Base-by-base conservation (phyloP, 352 stramenopile species). In the Saprolegnia diclina region DNA sequence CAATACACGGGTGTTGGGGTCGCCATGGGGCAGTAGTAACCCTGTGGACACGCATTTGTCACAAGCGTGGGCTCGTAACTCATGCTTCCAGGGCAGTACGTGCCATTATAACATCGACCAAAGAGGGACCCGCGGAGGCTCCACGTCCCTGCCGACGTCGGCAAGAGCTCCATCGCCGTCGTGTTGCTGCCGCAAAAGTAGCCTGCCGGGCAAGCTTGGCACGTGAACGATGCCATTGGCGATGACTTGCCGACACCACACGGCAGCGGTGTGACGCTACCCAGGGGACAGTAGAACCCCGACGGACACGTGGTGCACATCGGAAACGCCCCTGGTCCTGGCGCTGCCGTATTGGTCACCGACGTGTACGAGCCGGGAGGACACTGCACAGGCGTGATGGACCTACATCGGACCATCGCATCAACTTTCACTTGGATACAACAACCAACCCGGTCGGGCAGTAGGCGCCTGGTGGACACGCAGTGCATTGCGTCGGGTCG, bases 31-130 rank as follows among this genome's bases (percentile, higher is more conserved):
- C 90, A 96, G 40, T 87, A 95, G 63, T 90, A 90, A 0, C 80
- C 89, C n/a, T 67, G 55, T n/a, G 87, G 87, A 73, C 89, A 96
- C 0, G 87, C 79, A 71, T 95, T 82, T 6, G 75, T 70, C 38
- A 82, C 74, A 2, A 95, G 72, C 16, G 77, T 83, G 16, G 89
- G 88, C 71, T 94, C 88, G 19, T 79, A 79, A 26, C 81, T 84
- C 5, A 75, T 88, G 4, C 88, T 85, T 11, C 67, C 29, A 1
- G 85, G 79, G 55, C 90, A 97, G 65, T 94, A 95, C 18, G 86
- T 94, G 24, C 88, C 88, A 44, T 94, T 95, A 73, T 94, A 96
- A 62, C 88, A 96, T 14, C 79, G 79, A 5, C 88, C 88, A 52
- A 77, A 91, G 0, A 90, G 68, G 10, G 86, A 76, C 7, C 81